Base-by-base conservation (phyloP, 257 asterid species). In the Solanum clarkiae region DNA sequence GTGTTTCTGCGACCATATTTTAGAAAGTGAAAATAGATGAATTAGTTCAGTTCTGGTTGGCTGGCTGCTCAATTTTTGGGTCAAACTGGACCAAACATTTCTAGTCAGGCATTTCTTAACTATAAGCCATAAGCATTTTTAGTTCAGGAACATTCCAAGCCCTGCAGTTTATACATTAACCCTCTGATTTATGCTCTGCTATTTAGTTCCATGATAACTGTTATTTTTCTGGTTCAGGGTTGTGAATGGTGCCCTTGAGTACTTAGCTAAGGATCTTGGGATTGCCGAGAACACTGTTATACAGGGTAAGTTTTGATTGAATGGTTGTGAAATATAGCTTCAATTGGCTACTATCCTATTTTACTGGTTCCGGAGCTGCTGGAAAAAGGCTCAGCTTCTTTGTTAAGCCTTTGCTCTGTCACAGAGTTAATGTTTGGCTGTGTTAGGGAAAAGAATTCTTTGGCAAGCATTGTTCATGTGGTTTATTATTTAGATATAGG, bases 161-260 rank as follows among this genome's bases (percentile, higher is more conserved):
- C 63, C 22, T 26, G 82, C 26, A 51, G 63, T 51, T 77, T 8
- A 15, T 51, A 4, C 47, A 14, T 77, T 77, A 51, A 51, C 82
- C 81, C 63, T 77, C 63, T 51, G 82, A 9, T 26, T 77, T 24
- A 56, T 77, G 15, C 10, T 80, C 55, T 84, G 18, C 68, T 84
- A 10, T 49, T 49, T 1, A 45, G 29, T 56, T 54, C 49, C 69
- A 36, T 7, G 45, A 20, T 86, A 66, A 70, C 45, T 22, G 56
- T 57, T 12, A 51, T 7, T 85, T 29, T 65, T 89, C 84, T 87
- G 85, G 83, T 90, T 86, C 91, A 96, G 99, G 88, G 99, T 96
- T 87, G 98, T 96, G 68, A 96, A 96, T 90, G 99, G 99, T 91
- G 94, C 99, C 80, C 91, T 94, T 72, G 98, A 93, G 87, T 94